Evolutionary conservation across 345 rosid genomes (phyloP).

Genomic region (Gynandropsis gynandra): DNA sequence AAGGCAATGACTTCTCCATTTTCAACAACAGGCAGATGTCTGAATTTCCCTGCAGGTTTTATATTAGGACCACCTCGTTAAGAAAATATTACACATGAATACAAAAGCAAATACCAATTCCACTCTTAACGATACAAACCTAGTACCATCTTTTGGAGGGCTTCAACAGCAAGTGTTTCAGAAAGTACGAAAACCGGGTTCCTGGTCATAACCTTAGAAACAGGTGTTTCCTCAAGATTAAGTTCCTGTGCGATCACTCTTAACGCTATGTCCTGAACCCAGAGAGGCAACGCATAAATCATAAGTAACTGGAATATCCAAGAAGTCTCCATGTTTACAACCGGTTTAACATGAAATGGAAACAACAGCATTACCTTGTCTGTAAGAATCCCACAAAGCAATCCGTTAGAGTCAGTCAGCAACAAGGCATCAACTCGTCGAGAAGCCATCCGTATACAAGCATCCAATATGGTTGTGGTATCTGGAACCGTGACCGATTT

Average conservation of each 20-base stretch:
- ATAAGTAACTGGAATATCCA: background rate
- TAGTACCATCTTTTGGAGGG: constrained; percentile 97
- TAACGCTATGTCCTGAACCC: constrained; percentile 70
- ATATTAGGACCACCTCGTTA: constrained; percentile 18
- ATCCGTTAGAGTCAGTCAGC: constrained; percentile 84
- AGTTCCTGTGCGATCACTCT: constrained; percentile 81
- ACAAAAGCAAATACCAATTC: background rate
- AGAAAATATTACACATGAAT: constrained; percentile 1
- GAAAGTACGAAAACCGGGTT: constrained; percentile 92
- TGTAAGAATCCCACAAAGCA: constrained; percentile 97
- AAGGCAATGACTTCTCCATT: constrained; percentile 98
- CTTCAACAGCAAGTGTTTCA: constrained; percentile 95
- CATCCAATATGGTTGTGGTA: constrained; percentile 65
- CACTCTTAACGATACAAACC: constrained; percentile 42
- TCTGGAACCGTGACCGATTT: constrained; percentile 93
- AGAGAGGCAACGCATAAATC: background rate
- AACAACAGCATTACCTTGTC: constrained; percentile 53
- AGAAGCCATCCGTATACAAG: constrained; percentile 93
- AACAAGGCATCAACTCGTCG: constrained; percentile 89
- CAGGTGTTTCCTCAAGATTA: constrained; percentile 80
- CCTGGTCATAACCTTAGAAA: constrained; percentile 94
- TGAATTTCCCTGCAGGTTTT: constrained; percentile 69
- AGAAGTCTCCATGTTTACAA: too few species aligned
- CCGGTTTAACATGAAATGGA: too few species aligned
- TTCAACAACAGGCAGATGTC: constrained; percentile 99